Evolutionary conservation across 2,329 filamentous ascomycete species (phyloP), one percentile per base, ranked within the genome.

Genomic region (Lasiodiplodia gonubiensis): DNA sequence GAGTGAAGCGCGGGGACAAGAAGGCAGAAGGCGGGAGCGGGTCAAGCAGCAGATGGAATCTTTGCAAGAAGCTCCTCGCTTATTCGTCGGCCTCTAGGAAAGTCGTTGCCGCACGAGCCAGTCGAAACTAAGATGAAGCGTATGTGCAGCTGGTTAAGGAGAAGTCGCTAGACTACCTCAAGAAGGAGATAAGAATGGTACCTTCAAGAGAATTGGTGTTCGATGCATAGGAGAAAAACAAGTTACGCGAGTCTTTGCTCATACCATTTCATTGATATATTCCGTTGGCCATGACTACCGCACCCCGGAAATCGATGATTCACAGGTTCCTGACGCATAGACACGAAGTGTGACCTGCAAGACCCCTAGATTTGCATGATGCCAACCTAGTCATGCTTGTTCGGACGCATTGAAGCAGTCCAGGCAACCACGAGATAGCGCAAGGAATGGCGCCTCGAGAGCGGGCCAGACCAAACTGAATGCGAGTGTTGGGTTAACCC

Each of bases 11-110:
- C 42, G n/a, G 48, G 53, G 46, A 21, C 25, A 55, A 61, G 53
- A 64, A 33, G 23, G 57, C 27, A 57, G 51, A 49, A 49, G 49
- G 49, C 59, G 42, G 30, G 37, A 37, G 39, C 25, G 27, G 39
- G 64, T 66, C 30, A 27, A 48, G 39, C 49, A 46, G 46, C 21
- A 25, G 46, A 33, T 27, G 60, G 60, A 64, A 51, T 64, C 60
- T 64, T 64, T 52, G 42, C 60, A 64, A 52, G 49, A 25, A 23
- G 23, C 21, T 30, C 16, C 42, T 61, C 46, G 46, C 42, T 63
- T 25, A 63, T 51, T 51, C 46, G 51, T 51, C 42, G 59, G 46
- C 59, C 25, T 18, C 49, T 16, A 18, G 42, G 23, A 25, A 63
- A 51, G 59, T 63, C 27, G 59, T 63, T 14, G 46, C 59, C 59